Base-by-base conservation (phyloP, 2,329 filamentous ascomycete species). In the Neodidymelliopsis sp. region DNA sequence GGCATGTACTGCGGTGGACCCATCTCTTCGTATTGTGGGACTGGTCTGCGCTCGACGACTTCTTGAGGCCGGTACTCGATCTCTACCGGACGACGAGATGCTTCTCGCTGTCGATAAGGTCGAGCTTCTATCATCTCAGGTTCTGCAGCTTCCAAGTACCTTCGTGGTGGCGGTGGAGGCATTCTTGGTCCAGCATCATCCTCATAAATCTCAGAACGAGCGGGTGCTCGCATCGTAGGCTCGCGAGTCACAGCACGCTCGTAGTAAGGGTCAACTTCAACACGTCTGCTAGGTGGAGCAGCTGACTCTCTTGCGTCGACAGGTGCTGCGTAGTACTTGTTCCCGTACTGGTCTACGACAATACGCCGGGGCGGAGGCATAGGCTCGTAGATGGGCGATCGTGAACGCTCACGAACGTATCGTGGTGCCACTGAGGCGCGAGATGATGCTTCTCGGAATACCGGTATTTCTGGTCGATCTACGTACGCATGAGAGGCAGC, bases 281-380 rank as follows among this genome's bases (percentile, higher is more conserved):
- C 61, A 24, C 75, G 75, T 49, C 74, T 70, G 22, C 63, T 65
- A 25, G 80, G 75, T 29, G 82, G 79, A 4, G 80, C 81, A 12
- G 81, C 76, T 6, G 84, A 85, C 38, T 82, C 81, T 35, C 81
- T 74, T 15, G 78, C 65, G 13, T 77, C 71, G 43, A 70, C 57
- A 13, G 81, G 72, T 30, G 79, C 77, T 55, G 84, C 83, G 53
- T 84, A 83, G 74, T 92, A 97, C 67, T 90, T 85, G 68, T 90
- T 89, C 29, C 91, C 91, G 71, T 86, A 90, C 54, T 89, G 85
- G 73, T 97, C 92, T 44, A 95, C 79, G 24, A 96, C 80, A 55
- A 96, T 87, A 53, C 87, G 84, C 45, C 86, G 78, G 13, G 82
- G 69, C 7, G 82, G 69, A 8, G 71, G 74, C 75, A 82, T 79